These are phyloP conservation scores for Oryza meyeriana DNA, from an alignment of 176 grass and related monocot species.

Conservation along the genomic window DNA sequence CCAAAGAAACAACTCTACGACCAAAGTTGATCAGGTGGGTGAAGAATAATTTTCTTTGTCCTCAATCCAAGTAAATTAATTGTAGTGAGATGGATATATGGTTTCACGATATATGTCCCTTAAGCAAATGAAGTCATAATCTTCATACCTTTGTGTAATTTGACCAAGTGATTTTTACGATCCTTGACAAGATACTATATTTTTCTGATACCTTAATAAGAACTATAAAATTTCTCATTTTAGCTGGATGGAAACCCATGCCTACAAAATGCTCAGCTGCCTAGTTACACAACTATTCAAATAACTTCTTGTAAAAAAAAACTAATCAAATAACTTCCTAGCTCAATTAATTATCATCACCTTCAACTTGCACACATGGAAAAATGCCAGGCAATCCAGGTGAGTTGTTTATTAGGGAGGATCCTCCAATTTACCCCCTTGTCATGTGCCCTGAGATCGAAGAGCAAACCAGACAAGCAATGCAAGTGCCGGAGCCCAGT, in stretches of 20 bases:
- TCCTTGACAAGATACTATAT: too few species aligned
- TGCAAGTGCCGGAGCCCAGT: slow-evolving; percentile 11
- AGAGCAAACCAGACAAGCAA: slow-evolving; percentile 24
- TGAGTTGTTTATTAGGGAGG: slow-evolving; percentile 23
- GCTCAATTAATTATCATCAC: slow-evolving; percentile 4
- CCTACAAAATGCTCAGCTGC: too few species aligned
- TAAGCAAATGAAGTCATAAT: background rate
- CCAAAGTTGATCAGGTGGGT: background rate
- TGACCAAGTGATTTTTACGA: too few species aligned
- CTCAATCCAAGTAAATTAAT: background rate
- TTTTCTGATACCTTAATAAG: too few species aligned
- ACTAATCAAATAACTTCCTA: background rate
- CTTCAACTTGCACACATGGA: slow-evolving; percentile 13
- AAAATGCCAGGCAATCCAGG: slow-evolving; percentile 2
- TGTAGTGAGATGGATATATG: background rate
- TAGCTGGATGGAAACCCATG: too few species aligned
- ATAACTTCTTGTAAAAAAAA: background rate
- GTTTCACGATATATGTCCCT: too few species aligned
- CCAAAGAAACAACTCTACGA: too few species aligned
- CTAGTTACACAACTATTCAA: background rate
- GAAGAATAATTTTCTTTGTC: background rate
- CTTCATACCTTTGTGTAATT: background rate
- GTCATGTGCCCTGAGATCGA: slow-evolving; percentile 31
- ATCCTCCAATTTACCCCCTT: slow-evolving; percentile 4
- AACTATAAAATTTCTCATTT: too few species aligned